Conservation (phyloP, 257 asterid species). For the Solanum tacnaense region DNA sequence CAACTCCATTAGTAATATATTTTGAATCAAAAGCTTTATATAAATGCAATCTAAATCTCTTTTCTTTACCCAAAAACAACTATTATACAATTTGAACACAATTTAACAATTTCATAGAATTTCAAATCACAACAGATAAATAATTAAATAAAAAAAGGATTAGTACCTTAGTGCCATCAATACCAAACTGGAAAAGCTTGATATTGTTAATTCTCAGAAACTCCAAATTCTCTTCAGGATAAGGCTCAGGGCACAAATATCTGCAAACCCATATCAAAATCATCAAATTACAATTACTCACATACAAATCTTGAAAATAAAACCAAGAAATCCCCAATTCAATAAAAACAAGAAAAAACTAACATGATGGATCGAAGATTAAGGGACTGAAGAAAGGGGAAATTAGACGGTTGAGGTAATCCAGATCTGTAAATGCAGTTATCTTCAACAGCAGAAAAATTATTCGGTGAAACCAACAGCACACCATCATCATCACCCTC, state of each 20-base stretch:
- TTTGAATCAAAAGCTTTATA: neutral
- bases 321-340: neutral
- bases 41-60: neutral
- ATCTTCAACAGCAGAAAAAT: slow-evolving; percentile 30
- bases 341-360: neutral
- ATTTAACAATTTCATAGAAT: neutral
- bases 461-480: slow-evolving; percentile 14
- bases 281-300: neutral
- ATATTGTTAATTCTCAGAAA: slow-evolving; percentile 22
- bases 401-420: slow-evolving; percentile 28
- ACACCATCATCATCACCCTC: neutral
- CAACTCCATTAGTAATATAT: neutral
- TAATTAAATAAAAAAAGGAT: too few relatives aligned
- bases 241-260: slow-evolving; percentile 38
- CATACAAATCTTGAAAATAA: neutral
- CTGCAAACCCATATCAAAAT: slow-evolving; percentile 8
- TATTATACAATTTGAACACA: neutral
- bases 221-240: slow-evolving; percentile 29
- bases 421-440: slow-evolving; percentile 35
- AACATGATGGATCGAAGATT: slow-evolving; percentile 30
- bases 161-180: slow-evolving; percentile 32
- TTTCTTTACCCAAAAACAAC: neutral
- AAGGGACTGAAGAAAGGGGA: slow-evolving; percentile 27
- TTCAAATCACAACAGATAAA: too few relatives aligned
- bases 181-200: slow-evolving; percentile 36